These are phyloP conservation scores for Maudiozyma pseudohumilis DNA, from an alignment of 805 yeast genomes.

Conservation along the genomic window DNA sequence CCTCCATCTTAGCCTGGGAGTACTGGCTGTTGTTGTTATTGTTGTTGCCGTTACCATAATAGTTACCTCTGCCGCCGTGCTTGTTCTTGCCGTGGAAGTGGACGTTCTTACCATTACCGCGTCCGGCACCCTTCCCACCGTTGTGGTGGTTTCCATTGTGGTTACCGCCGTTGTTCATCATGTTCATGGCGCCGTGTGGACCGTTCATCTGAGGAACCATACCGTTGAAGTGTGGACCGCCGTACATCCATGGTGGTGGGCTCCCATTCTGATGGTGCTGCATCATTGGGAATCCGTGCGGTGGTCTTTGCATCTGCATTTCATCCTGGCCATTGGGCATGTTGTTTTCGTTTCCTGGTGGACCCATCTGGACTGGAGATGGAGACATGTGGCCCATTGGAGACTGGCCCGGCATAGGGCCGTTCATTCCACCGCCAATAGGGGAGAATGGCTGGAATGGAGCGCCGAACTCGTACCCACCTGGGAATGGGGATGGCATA, in stretches of 20 bases:
- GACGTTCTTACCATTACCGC: conserved; percentile 4
- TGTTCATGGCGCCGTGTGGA: conserved; percentile 8
- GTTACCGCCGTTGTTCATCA: conserved; percentile 7
- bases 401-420: conserved; percentile 17
- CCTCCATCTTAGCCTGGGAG: conserved; percentile 36
- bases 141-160: conserved; percentile 17
- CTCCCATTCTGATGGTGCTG: conserved; percentile 18
- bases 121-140: conserved; percentile 2
- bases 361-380: conserved; percentile 12
- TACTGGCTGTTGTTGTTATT: conserved; percentile 4
- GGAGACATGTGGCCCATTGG: conserved; percentile 12
- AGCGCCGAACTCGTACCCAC: conserved; percentile 25
- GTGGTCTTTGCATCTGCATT: conserved; percentile 4
- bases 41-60: conserved; percentile 6
- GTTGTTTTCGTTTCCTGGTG: not conserved
- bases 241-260: conserved; percentile 29
- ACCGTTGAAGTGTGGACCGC: conserved; percentile 22
- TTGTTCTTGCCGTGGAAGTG: conserved; percentile 8
- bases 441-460: conserved; percentile 29
- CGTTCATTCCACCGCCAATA: conserved; percentile 18
- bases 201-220: conserved; percentile 19
- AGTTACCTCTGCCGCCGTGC: conserved; percentile 11
- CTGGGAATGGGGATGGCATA: conserved; percentile 25
- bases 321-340: conserved; percentile 2
- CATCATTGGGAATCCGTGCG: conserved; percentile 9